Evolutionary conservation across 495 filamentous ascomycete species (phyloP).

Genomic region (Aspergillus egyptiacus): DNA sequence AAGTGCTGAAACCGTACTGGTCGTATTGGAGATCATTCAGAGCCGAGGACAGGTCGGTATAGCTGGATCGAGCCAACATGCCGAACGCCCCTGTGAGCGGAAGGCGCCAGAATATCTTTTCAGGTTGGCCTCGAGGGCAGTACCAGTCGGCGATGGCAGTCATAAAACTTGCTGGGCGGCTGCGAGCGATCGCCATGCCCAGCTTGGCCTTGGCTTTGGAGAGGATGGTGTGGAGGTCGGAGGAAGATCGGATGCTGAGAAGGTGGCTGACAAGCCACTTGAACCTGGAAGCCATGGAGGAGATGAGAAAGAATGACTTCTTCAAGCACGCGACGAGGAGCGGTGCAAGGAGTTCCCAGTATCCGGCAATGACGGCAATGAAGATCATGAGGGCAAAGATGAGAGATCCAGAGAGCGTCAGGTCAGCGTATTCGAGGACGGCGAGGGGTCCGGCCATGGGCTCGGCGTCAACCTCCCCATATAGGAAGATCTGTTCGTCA

Average conservation of each 20-base stretch:
- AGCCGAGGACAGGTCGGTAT: no score
- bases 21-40: no score
- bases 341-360: not conserved
- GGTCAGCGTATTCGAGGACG: constrained; percentile 8
- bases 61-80: no score
- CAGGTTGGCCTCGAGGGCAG: constrained; percentile 8
- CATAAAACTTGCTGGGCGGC: not conserved
- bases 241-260: not conserved
- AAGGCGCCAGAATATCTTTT: not conserved
- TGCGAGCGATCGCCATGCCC: not conserved
- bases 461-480: constrained; percentile 7
- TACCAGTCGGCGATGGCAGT: constrained; percentile 1
- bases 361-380: not conserved
- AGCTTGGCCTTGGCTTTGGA: not conserved
- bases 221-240: not conserved
- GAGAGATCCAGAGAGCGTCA: constrained; percentile 3
- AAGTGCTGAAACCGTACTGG: no score
- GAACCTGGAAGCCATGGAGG: not conserved
- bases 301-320: not conserved
- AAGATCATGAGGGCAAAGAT: constrained; percentile 6
- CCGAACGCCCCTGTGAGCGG: no score
- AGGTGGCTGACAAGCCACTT: not conserved
- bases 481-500: constrained; percentile 14
- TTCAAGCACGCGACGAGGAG: not conserved
- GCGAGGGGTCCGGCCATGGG: not conserved